Conservation (phyloP, 2,329 filamentous ascomycete genomes). For the Verticillium dahliae region DNA sequence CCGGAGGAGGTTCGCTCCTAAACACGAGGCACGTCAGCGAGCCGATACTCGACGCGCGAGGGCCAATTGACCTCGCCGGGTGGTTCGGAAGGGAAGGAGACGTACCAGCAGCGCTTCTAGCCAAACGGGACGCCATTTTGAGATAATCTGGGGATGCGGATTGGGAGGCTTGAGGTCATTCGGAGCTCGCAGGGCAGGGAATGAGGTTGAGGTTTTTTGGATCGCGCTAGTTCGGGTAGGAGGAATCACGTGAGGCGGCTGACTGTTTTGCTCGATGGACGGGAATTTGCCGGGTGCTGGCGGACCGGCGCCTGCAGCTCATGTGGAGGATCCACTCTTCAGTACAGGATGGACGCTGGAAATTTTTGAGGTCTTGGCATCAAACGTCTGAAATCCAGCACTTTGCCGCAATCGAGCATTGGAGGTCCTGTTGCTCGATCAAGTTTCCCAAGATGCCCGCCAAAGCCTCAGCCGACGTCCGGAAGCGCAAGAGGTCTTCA, state of each 20-base stretch:
- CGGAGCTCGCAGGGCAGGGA: constrained; percentile 28
- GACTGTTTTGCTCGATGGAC: constrained; percentile 14
- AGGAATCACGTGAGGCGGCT: constrained; percentile 26
- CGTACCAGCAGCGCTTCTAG: constrained; percentile 91
- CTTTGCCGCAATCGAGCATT: background rate
- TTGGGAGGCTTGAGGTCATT: constrained; percentile 36
- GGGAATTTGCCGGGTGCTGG: constrained; percentile 16
- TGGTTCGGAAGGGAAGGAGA: constrained; percentile 22
- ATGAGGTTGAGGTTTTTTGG: constrained; percentile 44
- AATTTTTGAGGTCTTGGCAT: constrained; percentile 4
- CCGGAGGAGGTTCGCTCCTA: constrained; percentile 88
- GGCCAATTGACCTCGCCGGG: constrained; percentile 28
- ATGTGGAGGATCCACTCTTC: background rate
- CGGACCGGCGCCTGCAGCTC: background rate
- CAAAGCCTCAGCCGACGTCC: constrained; percentile 18
- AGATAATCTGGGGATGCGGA: constrained; percentile 50
- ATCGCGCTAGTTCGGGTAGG: constrained; percentile 32
- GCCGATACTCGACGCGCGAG: constrained; percentile 4
- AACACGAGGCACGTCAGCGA: constrained; percentile 1
- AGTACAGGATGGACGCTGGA: background rate
- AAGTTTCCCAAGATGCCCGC: constrained; percentile 17
- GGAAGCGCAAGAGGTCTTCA: constrained; percentile 47
- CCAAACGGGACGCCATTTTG: constrained; percentile 97
- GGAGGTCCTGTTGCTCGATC: background rate
- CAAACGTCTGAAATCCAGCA: background rate